Evolutionary conservation across 1,284 basidiomycete species (phyloP), one percentile per base, ranked within the genome.

Genomic region (Papiliotrema fonsecae): DNA sequence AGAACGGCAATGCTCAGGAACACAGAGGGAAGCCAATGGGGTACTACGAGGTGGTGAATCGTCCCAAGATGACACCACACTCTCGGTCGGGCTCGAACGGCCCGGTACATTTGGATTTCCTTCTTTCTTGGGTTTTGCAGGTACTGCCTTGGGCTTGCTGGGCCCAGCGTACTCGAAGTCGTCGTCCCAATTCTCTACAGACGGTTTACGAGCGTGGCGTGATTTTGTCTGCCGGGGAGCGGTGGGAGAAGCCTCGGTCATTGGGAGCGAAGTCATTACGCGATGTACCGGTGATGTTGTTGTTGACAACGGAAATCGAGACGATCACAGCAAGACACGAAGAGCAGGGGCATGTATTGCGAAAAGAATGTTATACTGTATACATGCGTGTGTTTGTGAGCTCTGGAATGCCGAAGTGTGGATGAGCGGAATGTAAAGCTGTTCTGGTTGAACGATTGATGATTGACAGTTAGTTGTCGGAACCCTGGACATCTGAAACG

Each of bases 101-200:
- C 39, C 22, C 13, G 19, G n/a, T 13, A 31, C 13, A 38, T 10
- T 19, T 14, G 36, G 45, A 40, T 14, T n/a, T 32, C 35, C 10
- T 28, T 16, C 34, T 35, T 35, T 14, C 19, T 35, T 35, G 34
- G 16, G 16, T 16, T 35, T 16, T 5, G 34, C 34, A 19, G 34
- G 16, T 5, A 35, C 34, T 16, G 34, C 5, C 19, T 13, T 37
- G 19, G 36, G 19, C n/a, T 19, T 21, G 42, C 6, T 44, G 44
- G 14, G 43, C 22, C 60, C n/a, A 58, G 39, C 14, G 54, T 52
- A 73, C 49, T 70, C 66, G 49, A 73, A 73, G 45, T 73, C 71
- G 48, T 73, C 70, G 47, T 73, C 71, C 71, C 71, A 73, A 49
- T 71, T 71, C 53, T 72, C 71, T 14, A 66, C 60, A 13, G 34